Evolutionary conservation across 2,329 filamentous ascomycete species (phyloP).

Genomic region (Aspergillus niger): DNA sequence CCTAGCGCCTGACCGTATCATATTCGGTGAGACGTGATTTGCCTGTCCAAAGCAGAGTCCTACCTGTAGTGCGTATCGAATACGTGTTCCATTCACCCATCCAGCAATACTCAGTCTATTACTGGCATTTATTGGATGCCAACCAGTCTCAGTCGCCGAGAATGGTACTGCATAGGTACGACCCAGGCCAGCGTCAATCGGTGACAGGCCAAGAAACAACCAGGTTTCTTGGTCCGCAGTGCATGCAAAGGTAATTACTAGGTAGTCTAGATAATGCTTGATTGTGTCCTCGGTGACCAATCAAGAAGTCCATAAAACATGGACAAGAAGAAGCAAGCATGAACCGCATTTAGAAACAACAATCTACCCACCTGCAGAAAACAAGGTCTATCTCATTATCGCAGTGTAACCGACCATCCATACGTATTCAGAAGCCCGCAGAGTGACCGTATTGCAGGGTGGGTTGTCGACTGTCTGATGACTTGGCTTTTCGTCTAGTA

Average conservation of each 20-base stretch:
- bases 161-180: neutral
- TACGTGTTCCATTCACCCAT: neutral
- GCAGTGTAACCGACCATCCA: neutral
- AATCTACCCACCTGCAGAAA: neutral
- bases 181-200: neutral
- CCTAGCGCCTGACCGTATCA: neutral
- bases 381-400: neutral
- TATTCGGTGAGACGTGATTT: neutral
- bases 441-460: neutral
- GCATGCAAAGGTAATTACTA: slow-evolving; percentile 12
- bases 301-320: neutral
- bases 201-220: slow-evolving; percentile 17
- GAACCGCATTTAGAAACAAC: neutral
- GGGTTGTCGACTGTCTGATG: neutral
- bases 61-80: neutral
- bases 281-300: slow-evolving; percentile 8
- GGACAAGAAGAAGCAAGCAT: neutral
- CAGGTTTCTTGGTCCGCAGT: slow-evolving; percentile 14
- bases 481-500: neutral
- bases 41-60: neutral
- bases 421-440: neutral
- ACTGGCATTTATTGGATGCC: neutral
- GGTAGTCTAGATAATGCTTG: slow-evolving; percentile 23
- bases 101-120: neutral
- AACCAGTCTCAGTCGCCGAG: neutral